These are phyloP conservation scores for Pseudogymnoascus sp. DNA, from an alignment of 2,329 filamentous ascomycete genomes.

Conservation along the genomic window DNA sequence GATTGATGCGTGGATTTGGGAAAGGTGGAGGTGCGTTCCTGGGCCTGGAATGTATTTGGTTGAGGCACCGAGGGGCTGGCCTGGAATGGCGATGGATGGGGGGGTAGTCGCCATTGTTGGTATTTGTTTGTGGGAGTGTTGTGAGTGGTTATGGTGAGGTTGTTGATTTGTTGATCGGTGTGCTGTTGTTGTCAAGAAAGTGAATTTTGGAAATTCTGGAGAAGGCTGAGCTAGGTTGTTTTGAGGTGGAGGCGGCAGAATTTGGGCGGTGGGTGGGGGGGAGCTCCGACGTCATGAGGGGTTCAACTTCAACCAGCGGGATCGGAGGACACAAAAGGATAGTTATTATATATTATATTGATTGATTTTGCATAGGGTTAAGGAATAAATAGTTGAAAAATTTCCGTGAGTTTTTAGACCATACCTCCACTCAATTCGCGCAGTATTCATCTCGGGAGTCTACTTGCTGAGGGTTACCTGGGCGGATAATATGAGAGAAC, in stretches of 20 bases:
- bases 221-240: constrained; percentile 5
- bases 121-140: neutral
- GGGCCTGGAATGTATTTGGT: constrained; percentile 65
- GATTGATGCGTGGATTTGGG: constrained; percentile 74
- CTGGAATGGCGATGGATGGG: constrained; percentile 60
- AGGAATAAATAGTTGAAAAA: neutral
- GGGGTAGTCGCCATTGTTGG: constrained; percentile 22
- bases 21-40: constrained; percentile 75
- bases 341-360: neutral
- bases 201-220: constrained; percentile 10
- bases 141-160: constrained; percentile 1
- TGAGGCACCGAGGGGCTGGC: constrained; percentile 67
- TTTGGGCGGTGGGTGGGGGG: neutral
- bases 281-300: constrained; percentile 6
- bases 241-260: constrained; percentile 4
- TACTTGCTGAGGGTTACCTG: neutral
- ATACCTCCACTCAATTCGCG: neutral
- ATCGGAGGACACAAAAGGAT: neutral
- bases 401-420: neutral
- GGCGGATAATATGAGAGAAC: constrained; percentile 5
- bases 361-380: neutral
- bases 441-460: neutral
- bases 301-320: neutral
- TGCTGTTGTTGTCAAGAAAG: constrained; percentile 4
- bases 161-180: constrained; percentile 8